Evolutionary conservation across 2,329 filamentous ascomycete species (phyloP), one percentile per base, ranked within the genome.

Genomic region (Beauveria brongniartii): DNA sequence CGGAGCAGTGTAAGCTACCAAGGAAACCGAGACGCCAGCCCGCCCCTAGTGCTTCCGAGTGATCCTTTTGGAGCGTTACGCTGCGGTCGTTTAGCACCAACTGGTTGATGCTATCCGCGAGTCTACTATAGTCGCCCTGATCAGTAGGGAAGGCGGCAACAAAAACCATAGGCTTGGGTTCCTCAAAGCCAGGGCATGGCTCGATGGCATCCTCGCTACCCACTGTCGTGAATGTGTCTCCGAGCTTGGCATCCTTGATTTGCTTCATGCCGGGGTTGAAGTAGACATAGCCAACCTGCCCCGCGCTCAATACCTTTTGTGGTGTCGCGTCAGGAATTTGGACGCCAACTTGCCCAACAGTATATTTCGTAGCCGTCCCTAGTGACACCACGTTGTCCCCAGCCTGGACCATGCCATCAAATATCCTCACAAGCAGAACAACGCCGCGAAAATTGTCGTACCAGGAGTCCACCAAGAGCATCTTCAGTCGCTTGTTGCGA

Each of bases 201-300:
- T 92, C 82, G 2, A 99, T 92, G 0, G 81, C 69, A 62, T 85
- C 83, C 74, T 96, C 90, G 24, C 79, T 85, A 2, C 91, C 92
- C 3, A 92, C 82, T 1, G 84, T 89, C 0, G 94, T 97, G 69
- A 92, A 96, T 0, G 94, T 99, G 69, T 99, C 94, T 55, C 94
- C 94, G 30, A 97, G 88, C 74, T 97, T 95, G 55, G 94, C 93
- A 70, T 99, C 94, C 71, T 96, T 89, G 62, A 92, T 96, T 67
- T 84, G 87, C 78, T 97, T 97, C 94, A 99, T 99, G 60, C 93
- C 94, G 0, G 94, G 94, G 70, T 97, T 99, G 80, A 99, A 97
- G 75, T 89, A 92, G 47, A 99, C 86, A 70, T 99, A 99, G 55
- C 94, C 94, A 2, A 99, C 91, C 74, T 99, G 94, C 1, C 94